Base-by-base conservation (phyloP, 805 yeast genomes). In the Ogataea nitratoaversa region DNA sequence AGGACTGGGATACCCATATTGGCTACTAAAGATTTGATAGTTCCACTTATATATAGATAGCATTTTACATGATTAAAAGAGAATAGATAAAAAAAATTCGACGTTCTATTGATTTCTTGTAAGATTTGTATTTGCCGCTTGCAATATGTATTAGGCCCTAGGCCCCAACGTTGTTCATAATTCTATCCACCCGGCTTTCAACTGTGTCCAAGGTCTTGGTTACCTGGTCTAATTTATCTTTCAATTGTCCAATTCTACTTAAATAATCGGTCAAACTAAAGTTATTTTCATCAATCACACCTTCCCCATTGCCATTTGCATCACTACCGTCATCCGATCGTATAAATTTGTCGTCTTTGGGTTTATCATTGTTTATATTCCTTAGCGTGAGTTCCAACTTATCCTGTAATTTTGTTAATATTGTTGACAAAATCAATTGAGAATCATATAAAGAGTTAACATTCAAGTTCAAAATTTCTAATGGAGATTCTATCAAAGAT, bases 1-100 rank as follows among this genome's bases (percentile, higher is more conserved):
- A 68, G 78, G 79, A 48, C 62, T 72, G 5, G 84, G 86, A 1
- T 93, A 86, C 62, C 98, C 98, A 31, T 84, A 71, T 67, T 69
- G 65, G 48, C 67, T 91, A 49, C 56, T 52, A 20, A 38, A 37
- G 17, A 27, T 50, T 2, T 46, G 37, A 24, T 76, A n/a, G n/a
- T 41, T 22, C 7, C 7, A 22, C 11, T 8, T 8, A 22, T 22
- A 22, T 8, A 29, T 29, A 32, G 33, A 14, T 32, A 18, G n/a
- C 20, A 27, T 29, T 34, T 13, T 36, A 34, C 18, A 44, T 35
- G 17, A 19, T n/a, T n/a, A n/a, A n/a, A n/a, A n/a, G n/a, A n/a
- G n/a, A n/a, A n/a, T n/a, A n/a, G n/a, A n/a, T n/a, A n/a, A n/a
- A n/a, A n/a, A n/a, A n/a, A n/a, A n/a, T n/a, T n/a, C n/a, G n/a